These are phyloP conservation scores for Luffa acutangula DNA, from an alignment of 306 rosid genomes.

Conservation along the genomic window DNA sequence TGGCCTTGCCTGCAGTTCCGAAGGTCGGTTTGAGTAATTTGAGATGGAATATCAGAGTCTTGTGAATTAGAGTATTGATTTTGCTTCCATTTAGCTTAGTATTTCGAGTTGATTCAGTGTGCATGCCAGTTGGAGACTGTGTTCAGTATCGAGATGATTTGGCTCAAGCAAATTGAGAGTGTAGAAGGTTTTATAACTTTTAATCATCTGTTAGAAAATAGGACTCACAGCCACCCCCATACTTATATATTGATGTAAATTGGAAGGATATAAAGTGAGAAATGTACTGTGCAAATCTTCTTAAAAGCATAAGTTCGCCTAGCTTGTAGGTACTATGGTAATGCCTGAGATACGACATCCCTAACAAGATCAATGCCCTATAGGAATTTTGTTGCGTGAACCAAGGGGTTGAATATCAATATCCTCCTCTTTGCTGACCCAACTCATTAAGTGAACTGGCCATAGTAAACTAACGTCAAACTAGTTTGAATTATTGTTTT, in stretches of 20 bases:
- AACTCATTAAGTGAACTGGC: neutral
- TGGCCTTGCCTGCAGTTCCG: slow-evolving; percentile 26
- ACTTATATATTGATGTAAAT: neutral
- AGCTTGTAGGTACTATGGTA: neutral
- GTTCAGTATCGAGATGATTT: neutral
- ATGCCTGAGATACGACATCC: neutral
- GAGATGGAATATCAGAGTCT: neutral
- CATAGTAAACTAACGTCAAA: neutral
- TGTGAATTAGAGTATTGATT: neutral
- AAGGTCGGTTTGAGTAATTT: slow-evolving; percentile 32
- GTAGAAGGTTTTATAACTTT: neutral
- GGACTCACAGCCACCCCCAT: neutral
- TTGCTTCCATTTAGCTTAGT: neutral
- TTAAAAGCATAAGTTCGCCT: neutral
- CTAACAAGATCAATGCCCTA: neutral
- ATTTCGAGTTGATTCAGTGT: neutral
- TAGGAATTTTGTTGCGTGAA: neutral
- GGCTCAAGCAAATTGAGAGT: neutral
- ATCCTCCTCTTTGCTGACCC: neutral
- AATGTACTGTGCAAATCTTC: neutral
- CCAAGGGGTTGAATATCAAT: neutral
- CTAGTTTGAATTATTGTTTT: neutral
- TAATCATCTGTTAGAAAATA: neutral
- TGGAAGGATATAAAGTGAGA: neutral
- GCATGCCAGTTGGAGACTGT: neutral